phyloP scores from a whole-genome alignment of 192 early-diverging fungal genomes.

The Entomortierella chlamydospora region DNA sequence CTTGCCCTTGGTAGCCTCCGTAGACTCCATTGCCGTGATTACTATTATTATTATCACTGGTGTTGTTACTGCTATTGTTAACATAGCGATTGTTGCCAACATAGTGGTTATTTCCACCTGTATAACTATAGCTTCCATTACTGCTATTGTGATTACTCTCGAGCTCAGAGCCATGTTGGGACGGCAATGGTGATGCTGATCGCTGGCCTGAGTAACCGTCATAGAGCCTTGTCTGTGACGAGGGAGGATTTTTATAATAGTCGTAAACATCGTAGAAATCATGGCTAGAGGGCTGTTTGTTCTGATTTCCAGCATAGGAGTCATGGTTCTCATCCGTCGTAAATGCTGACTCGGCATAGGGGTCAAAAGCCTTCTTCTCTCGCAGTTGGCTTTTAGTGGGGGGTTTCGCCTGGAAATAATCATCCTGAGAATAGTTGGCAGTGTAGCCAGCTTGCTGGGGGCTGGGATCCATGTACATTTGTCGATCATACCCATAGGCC shows the following conservation, averaged over 20 bases:
- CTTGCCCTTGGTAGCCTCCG: slow-evolving; percentile 6
- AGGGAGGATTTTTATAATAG: slow-evolving; percentile 1
- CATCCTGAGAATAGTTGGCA: slow-evolving; percentile 19
- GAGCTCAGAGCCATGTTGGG: slow-evolving; percentile 38
- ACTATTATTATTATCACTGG: slow-evolving; percentile 8
- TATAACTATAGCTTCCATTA: not conserved
- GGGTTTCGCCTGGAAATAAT: slow-evolving; percentile 49
- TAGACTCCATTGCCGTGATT: slow-evolving; percentile 9
- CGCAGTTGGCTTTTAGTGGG: not conserved
- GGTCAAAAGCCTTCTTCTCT: slow-evolving; percentile 24
- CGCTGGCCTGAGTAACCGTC: slow-evolving; percentile 13
- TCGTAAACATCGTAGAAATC: slow-evolving; percentile 23
- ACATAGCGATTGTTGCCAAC: not conserved
- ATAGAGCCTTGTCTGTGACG: slow-evolving; percentile 4
- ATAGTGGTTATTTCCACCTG: not conserved
- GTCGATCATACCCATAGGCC: slow-evolving; percentile 15
- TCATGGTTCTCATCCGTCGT: slow-evolving; percentile 30
- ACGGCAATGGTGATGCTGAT: slow-evolving; percentile 32
- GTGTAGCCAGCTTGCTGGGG: slow-evolving; percentile 28
- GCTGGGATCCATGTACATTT: slow-evolving; percentile 9
- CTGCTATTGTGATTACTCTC: slow-evolving; percentile 28
- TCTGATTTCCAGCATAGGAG: slow-evolving; percentile 9
- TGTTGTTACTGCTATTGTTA: slow-evolving; percentile 1
- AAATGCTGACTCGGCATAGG: slow-evolving; percentile 42
- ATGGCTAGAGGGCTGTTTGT: slow-evolving; percentile 4